A percentile compares a stretch with the other conserved stretches of the same genome.
Evolutionary conservation across 306 rosid genomes (phyloP).

Genomic region (Datisca glomerata): DNA sequence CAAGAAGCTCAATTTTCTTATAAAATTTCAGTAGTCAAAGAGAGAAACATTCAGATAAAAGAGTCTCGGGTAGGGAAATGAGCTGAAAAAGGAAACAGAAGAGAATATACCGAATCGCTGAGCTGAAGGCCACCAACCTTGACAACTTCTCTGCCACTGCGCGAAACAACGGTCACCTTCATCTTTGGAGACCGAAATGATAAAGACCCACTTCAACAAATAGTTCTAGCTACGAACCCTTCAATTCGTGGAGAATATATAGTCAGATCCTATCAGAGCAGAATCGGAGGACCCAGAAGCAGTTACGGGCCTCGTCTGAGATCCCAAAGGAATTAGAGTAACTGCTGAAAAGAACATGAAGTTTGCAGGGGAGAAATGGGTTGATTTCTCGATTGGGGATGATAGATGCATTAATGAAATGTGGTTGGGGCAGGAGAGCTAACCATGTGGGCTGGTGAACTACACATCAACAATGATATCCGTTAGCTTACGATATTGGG

Average conservation of each 20-base stretch:
- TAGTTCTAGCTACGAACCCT: slow-evolving; percentile 10
- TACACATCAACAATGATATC: no score
- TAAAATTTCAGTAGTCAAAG: no score
- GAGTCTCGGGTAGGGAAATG: no score
- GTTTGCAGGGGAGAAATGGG: slow-evolving; percentile 9
- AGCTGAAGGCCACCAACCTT: slow-evolving; percentile 79
- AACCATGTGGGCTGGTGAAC: no score
- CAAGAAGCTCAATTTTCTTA: no score
- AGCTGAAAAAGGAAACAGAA: no score
- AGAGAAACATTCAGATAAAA: no score
- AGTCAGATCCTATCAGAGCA: slow-evolving; percentile 18
- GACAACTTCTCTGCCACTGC: slow-evolving; percentile 69
- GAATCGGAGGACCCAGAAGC: slow-evolving; percentile 2
- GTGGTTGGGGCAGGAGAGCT: slow-evolving; percentile 73
- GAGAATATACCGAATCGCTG: slow-evolving; percentile 60
- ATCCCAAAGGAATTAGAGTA: not conserved
- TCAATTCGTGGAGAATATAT: slow-evolving; percentile 3
- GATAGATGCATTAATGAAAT: slow-evolving; percentile 19
- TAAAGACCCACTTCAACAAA: slow-evolving; percentile 22
- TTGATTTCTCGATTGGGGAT: slow-evolving; percentile 19
- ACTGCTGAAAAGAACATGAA: not conserved
- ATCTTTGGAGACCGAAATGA: slow-evolving; percentile 21
- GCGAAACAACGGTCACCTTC: slow-evolving; percentile 73
- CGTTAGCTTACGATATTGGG: no score
- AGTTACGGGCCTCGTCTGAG: not conserved